A percentile compares a stretch with the other conserved stretches of the same genome.
These are phyloP conservation scores for Parasitella parasitica DNA, from an alignment of 371 early-diverging fungal species.

Conservation along the genomic window DNA sequence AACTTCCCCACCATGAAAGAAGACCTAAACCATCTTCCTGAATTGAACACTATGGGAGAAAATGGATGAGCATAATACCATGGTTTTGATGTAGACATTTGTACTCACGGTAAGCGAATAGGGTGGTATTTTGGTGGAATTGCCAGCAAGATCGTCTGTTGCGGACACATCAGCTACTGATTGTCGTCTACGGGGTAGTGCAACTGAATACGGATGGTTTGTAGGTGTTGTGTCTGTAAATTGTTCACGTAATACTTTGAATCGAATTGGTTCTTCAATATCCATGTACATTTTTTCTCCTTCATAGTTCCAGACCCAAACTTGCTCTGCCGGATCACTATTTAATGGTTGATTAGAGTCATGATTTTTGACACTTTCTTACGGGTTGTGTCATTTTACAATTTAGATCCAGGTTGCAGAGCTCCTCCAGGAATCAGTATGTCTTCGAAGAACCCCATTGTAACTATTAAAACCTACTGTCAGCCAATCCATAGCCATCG, in stretches of 20 bases:
- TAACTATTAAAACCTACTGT: conserved; percentile 44
- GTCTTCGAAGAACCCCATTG: conserved; percentile 92
- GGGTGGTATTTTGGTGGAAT: conserved; percentile 60
- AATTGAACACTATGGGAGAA: conserved; percentile 57
- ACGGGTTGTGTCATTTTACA: no score
- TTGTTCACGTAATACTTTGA: conserved; percentile 71
- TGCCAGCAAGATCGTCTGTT: conserved; percentile 53
- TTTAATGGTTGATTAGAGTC: background rate
- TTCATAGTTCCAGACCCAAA: conserved; percentile 90
- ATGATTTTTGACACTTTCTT: background rate
- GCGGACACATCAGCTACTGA: conserved; percentile 47
- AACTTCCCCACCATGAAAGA: conserved; percentile 73
- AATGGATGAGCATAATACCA: background rate
- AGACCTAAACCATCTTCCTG: conserved; percentile 75
- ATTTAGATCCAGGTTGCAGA: conserved; percentile 65
- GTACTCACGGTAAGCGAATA: conserved; percentile 56
- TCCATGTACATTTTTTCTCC: conserved; percentile 85
- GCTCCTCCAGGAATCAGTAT: conserved; percentile 74
- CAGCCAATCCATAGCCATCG: background rate
- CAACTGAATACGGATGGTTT: conserved; percentile 19
- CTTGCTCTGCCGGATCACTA: conserved; percentile 70
- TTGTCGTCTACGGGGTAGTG: conserved; percentile 19
- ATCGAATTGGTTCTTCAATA: conserved; percentile 75
- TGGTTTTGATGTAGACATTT: no score
- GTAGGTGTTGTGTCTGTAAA: conserved; percentile 83